Percentiles rank a stretch among this genome's conserved stretches.
phyloP scores from a whole-genome alignment of 495 filamentous ascomycete species.

The Hyaloscypha variabilis region DNA sequence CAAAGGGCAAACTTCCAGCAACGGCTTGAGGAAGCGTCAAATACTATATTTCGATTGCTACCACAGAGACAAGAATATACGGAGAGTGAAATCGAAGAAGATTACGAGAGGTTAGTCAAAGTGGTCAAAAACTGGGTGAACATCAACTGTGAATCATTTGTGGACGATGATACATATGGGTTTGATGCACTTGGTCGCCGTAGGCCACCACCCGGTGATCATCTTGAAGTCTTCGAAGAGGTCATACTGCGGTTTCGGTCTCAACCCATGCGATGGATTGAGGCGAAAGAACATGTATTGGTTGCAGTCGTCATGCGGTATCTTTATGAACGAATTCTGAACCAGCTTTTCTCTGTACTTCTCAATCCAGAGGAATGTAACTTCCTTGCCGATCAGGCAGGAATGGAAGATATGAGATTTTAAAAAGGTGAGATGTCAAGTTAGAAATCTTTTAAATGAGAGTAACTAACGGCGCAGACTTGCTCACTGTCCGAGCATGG shows the following conservation, averaged over 20 bases:
- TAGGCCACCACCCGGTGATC: not conserved
- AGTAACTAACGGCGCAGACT: slow-evolving; percentile 27
- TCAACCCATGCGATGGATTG: slow-evolving; percentile 30
- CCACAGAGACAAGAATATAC: slow-evolving; percentile 22
- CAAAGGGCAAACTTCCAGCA: not conserved
- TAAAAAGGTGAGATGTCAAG: not conserved
- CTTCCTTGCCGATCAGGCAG: slow-evolving; percentile 28
- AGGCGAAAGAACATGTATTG: slow-evolving; percentile 39
- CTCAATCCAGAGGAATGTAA: slow-evolving; percentile 20
- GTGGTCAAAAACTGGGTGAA: slow-evolving; percentile 32
- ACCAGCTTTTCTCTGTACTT: slow-evolving; percentile 28
- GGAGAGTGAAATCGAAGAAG: slow-evolving; percentile 18
- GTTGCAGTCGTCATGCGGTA: slow-evolving; percentile 37
- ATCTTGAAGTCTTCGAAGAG: slow-evolving; percentile 6
- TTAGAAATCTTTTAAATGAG: too few relatives aligned
- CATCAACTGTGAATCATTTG: slow-evolving; percentile 20
- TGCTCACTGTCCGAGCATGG: slow-evolving; percentile 37
- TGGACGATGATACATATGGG: slow-evolving; percentile 13
- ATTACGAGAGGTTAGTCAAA: slow-evolving; percentile 33
- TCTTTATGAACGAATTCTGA: slow-evolving; percentile 35
- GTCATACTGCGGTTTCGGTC: slow-evolving; percentile 18
- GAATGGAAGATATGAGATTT: slow-evolving; percentile 21
- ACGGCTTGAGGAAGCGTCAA: slow-evolving; percentile 12
- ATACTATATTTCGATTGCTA: slow-evolving; percentile 13
- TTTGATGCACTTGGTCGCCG: slow-evolving; percentile 7